These are phyloP conservation scores for Toxicodendron radicans DNA, from an alignment of 345 rosid genomes.

Conservation along the genomic window DNA sequence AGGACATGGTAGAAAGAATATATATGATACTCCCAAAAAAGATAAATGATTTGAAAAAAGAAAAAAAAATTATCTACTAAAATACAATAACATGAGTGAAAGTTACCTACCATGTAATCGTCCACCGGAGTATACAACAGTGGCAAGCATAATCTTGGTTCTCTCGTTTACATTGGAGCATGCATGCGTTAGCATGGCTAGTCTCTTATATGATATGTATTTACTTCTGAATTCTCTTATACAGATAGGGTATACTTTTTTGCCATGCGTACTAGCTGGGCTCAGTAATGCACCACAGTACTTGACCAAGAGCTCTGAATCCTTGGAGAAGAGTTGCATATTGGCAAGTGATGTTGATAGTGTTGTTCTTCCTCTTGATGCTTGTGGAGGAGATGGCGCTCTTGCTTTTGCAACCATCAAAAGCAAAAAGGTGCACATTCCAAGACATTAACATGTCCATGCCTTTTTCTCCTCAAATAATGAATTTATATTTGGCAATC, in stretches of 20 bases:
- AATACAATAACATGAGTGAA: neutral
- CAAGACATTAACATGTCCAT: neutral
- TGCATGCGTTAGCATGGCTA: neutral
- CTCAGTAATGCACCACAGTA: slow-evolving; percentile 58
- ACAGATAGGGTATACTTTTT: slow-evolving; percentile 60
- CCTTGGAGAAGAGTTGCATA: slow-evolving; percentile 36
- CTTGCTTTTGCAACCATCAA: slow-evolving; percentile 56
- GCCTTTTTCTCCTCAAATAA: neutral
- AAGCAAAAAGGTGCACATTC: slow-evolving; percentile 34
- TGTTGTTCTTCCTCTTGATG: slow-evolving; percentile 50
- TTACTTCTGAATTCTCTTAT: neutral
- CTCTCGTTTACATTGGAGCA: neutral
- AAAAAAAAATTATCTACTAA: neutral
- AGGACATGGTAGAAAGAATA: neutral
- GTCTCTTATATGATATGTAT: neutral
- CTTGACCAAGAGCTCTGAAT: slow-evolving; percentile 32
- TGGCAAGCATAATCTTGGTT: neutral
- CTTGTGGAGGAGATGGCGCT: slow-evolving; percentile 62
- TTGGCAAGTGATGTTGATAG: slow-evolving; percentile 55
- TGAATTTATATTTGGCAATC: slow-evolving; percentile 5
- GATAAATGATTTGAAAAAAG: neutral
- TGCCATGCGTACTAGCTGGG: slow-evolving; percentile 68
- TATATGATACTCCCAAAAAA: neutral
- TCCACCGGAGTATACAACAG: neutral
- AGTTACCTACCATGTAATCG: neutral